phyloP scores from a whole-genome alignment of 257 asterid genomes.

The Scutellaria galericulata region DNA sequence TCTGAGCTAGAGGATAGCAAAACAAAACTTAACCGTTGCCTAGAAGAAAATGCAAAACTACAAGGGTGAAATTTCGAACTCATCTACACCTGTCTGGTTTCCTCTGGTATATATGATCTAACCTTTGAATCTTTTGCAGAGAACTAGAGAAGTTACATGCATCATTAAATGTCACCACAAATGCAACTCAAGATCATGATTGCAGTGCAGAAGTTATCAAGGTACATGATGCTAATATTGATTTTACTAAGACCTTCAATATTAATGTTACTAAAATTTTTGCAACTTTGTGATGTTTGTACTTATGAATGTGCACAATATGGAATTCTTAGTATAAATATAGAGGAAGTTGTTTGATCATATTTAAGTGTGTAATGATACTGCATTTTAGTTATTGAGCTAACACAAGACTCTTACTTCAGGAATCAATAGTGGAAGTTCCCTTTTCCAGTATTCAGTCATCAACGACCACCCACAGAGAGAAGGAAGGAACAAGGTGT shows the following conservation, averaged over 20 bases:
- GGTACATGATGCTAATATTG: constrained; percentile 47
- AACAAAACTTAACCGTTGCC: constrained; percentile 57
- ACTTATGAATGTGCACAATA: background rate
- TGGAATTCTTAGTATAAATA: background rate
- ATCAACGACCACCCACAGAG: constrained; percentile 38
- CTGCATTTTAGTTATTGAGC: constrained; percentile 31
- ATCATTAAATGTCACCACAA: constrained; percentile 40
- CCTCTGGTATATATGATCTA: constrained; percentile 23
- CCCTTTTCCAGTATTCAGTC: constrained; percentile 47
- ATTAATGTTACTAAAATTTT: background rate
- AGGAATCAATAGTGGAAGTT: constrained; percentile 79
- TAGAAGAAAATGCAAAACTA: constrained; percentile 77
- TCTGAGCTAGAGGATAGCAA: constrained; percentile 71
- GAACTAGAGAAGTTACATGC: constrained; percentile 62
- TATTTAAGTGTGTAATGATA: background rate
- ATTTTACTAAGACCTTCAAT: background rate
- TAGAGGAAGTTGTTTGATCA: background rate
- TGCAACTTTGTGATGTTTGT: constrained; percentile 16
- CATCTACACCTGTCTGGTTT: constrained; percentile 21
- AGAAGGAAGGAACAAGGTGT: constrained; percentile 38
- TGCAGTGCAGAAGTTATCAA: constrained; percentile 63
- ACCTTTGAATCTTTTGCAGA: constrained; percentile 44
- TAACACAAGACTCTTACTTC: constrained; percentile 39
- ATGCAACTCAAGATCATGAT: constrained; percentile 48
- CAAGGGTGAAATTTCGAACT: constrained; percentile 50